Base-by-base conservation (phyloP, 75 land plant genomes). In the Selaginella moellendorffii region DNA sequence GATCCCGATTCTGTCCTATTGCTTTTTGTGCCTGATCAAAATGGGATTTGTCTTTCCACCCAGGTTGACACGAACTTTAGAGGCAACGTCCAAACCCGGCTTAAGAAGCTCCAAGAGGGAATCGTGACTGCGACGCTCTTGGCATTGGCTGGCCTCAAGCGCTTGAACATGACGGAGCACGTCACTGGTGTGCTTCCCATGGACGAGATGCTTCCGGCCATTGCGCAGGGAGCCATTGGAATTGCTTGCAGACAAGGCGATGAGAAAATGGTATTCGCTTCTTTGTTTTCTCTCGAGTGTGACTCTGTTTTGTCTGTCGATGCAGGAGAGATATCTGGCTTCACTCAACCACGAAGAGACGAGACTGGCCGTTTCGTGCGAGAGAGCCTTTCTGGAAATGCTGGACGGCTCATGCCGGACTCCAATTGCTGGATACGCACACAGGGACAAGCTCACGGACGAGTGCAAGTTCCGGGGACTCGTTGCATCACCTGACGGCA, bases 161-260 rank as follows among this genome's bases (percentile, higher is more conserved):
- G 97, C 27, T 64, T 90, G 62, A 73, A 71, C 28, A 90, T 90
- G 97, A 87, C 88, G 24, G 78, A 84, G 52, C 83, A 78, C 69
- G 79, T 90, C 5, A 82, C 88, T 36, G 64, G 81, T 14, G 76
- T 79, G 22, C 85, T 90, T 28, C 75, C 88, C 12, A 71, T 78
- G 22, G 97, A 90, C 21, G 88, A 90, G 72, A 90, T 90, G 97
- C 88, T 87, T 64, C 97, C 97, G 27, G 97, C 97, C 66, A 85
- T 90, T 76, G 97, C 97, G 66, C 97, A 90, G 70, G 97, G 97
- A 22, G 97, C 97, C 9, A 90, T 90, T 68, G 97, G 97, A 53
- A 90, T 90, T 68, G 97, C 97, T 20, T 90, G 97, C 69, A 67
- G 97, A 69, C 79, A 69, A 24, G 62, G 74, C 65, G 93, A 87